These are phyloP conservation scores for Aspergillus affinis DNA, from an alignment of 495 filamentous ascomycete species.

Conservation along the genomic window DNA sequence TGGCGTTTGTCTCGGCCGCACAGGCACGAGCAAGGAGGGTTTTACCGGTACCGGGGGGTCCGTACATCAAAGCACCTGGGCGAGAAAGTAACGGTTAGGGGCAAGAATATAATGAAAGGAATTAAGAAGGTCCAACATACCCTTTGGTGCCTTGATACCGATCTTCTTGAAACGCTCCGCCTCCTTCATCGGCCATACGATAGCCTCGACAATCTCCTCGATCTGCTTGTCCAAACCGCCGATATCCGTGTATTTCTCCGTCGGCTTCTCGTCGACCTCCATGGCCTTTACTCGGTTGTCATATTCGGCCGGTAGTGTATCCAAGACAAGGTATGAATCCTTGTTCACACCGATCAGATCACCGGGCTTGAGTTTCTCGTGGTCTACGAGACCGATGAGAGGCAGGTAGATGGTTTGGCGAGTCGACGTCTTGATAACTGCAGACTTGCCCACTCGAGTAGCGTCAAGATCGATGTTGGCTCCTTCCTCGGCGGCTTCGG, in stretches of 20 bases:
- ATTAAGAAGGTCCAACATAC: slow-evolving; percentile 46
- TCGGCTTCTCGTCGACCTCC: slow-evolving; percentile 99
- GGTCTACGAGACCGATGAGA: slow-evolving; percentile 95
- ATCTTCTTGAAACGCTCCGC: slow-evolving; percentile 99
- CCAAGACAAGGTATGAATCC: slow-evolving; percentile 97
- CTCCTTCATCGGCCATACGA: slow-evolving; percentile 99
- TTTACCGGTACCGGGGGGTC: slow-evolving; percentile 93
- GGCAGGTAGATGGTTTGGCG: slow-evolving; percentile 98
- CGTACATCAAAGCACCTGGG: slow-evolving; percentile 91
- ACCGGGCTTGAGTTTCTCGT: slow-evolving; percentile 85
- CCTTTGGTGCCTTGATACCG: slow-evolving; percentile 99
- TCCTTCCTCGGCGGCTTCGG: slow-evolving; percentile 93
- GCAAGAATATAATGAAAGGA: slow-evolving; percentile 2
- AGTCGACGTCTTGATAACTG: slow-evolving; percentile 99
- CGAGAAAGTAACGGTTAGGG: slow-evolving; percentile 19
- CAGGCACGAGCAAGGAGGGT: slow-evolving; percentile 96
- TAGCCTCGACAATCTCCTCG: slow-evolving; percentile 98
- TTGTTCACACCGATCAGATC: slow-evolving; percentile 99
- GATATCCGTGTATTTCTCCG: slow-evolving; percentile 98
- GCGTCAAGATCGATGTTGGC: slow-evolving; percentile 98
- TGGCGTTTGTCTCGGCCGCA: slow-evolving; percentile 96
- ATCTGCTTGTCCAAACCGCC: slow-evolving; percentile 99
- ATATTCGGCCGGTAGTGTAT: slow-evolving; percentile 98
- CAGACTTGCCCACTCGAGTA: slow-evolving; percentile 93
- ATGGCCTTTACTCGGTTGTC: slow-evolving; percentile 99